Conservation (phyloP, 2,329 filamentous ascomycete species). For the Clonostachys sp. region DNA sequence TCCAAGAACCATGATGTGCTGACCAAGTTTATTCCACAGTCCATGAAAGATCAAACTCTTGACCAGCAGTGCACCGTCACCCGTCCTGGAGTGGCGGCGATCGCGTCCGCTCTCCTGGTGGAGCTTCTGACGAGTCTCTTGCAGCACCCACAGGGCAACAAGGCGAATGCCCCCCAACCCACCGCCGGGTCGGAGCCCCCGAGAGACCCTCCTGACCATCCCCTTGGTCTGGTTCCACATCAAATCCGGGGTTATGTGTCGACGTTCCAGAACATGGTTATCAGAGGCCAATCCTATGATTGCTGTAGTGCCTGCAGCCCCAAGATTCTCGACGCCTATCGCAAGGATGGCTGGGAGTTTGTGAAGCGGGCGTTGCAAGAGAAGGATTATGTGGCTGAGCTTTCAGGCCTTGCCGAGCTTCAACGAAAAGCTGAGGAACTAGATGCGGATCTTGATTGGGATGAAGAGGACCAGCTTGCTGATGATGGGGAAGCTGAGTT, state of each 20-base stretch:
- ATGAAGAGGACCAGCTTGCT: slow-evolving; percentile 47
- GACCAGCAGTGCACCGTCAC: slow-evolving; percentile 99
- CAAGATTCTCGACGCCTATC: slow-evolving; percentile 64
- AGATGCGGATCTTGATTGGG: slow-evolving; percentile 54
- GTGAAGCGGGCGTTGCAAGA: slow-evolving; percentile 70
- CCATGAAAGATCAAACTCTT: slow-evolving; percentile 87
- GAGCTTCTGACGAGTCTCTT: slow-evolving; percentile 84
- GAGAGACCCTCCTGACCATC: slow-evolving; percentile 52
- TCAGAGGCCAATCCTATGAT: slow-evolving; percentile 72
- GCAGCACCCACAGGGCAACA: slow-evolving; percentile 74
- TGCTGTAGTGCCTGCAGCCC: slow-evolving; percentile 78
- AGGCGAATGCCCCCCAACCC: slow-evolving; percentile 51
- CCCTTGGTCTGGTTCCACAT: slow-evolving; percentile 70
- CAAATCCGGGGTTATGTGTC: slow-evolving; percentile 75
- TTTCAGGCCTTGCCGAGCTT: slow-evolving; percentile 72
- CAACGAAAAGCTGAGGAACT: slow-evolving; percentile 52
- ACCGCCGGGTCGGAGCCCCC: slow-evolving; percentile 37
- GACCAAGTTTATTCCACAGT: slow-evolving; percentile 44
- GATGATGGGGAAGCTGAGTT: slow-evolving; percentile 27
- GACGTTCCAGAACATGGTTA: slow-evolving; percentile 68
- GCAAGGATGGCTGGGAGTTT: slow-evolving; percentile 68
- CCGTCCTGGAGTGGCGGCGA: slow-evolving; percentile 83
- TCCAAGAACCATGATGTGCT: no score
- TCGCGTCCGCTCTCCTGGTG: slow-evolving; percentile 86
- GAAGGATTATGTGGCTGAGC: slow-evolving; percentile 72